Conservation (phyloP, 1,284 basidiomycete species). For the Sporisorium scitamineum region DNA sequence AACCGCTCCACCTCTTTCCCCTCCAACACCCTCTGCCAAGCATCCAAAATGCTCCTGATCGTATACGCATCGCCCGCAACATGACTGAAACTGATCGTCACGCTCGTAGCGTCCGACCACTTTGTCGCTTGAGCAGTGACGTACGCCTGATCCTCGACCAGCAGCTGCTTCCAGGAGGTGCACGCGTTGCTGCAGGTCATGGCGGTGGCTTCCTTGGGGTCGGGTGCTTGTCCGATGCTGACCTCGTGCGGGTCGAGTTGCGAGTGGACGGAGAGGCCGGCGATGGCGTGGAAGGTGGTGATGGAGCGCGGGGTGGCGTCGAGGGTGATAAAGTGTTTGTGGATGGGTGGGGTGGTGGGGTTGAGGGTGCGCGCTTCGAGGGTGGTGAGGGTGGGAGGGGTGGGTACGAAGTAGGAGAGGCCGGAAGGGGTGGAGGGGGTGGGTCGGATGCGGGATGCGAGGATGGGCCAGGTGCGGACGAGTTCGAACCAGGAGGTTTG, state of each 20-base stretch:
- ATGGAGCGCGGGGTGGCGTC: conserved; percentile 15
- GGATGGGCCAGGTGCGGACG: conserved; percentile 27
- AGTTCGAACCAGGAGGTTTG: conserved; percentile 27
- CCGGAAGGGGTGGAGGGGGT: conserved; percentile 17
- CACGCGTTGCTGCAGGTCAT: conserved; percentile 24
- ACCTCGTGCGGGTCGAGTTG: not conserved
- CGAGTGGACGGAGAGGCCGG: conserved; percentile 6
- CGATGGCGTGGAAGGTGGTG: conserved; percentile 19
- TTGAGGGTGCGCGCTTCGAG: conserved; percentile 16
- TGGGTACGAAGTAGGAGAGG: conserved; percentile 15
- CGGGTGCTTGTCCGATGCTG: conserved; percentile 15
- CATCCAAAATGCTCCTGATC: conserved; percentile 17
- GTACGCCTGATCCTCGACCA: conserved; percentile 20
- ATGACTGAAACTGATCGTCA: conserved; percentile 32
- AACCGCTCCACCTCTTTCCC: not conserved
- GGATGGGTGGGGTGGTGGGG: not conserved
- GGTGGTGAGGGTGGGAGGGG: not conserved
- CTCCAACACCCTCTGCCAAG: conserved; percentile 5
- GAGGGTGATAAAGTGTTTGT: conserved; percentile 21
- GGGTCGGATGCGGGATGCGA: conserved; percentile 27
- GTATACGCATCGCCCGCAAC: conserved; percentile 20
- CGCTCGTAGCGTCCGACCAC: conserved; percentile 18
- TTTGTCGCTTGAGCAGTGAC: conserved; percentile 28
- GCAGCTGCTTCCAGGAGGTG: conserved; percentile 14
- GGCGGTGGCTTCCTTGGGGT: not conserved